phyloP scores from a whole-genome alignment of 2,329 filamentous ascomycete species.

The Aaosphaeria arxii region DNA sequence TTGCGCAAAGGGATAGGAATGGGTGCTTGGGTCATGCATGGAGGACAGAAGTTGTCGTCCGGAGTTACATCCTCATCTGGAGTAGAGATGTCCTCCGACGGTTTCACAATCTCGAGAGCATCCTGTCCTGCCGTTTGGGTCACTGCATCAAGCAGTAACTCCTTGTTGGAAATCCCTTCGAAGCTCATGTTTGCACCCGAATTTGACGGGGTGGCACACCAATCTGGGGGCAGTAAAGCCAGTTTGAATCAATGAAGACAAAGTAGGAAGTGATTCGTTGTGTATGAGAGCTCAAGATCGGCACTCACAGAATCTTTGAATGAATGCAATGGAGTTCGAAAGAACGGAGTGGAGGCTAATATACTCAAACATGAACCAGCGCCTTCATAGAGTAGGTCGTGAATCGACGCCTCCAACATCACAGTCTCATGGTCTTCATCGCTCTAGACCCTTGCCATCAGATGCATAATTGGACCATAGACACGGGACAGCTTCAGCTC shows the following conservation, averaged over 20 bases:
- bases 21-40: background rate
- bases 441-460: no score
- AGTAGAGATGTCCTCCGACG: background rate
- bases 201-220: background rate
- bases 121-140: background rate
- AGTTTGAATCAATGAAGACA: background rate
- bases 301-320: no score
- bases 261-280: no score
- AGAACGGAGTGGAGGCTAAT: no score
- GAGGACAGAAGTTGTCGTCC: background rate
- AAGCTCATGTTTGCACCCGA: background rate
- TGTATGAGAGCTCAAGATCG: no score
- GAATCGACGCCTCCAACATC: no score
- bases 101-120: background rate
- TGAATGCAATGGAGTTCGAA: no score
- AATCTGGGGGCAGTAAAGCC: slow-evolving; percentile 1
- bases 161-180: background rate
- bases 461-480: no score
- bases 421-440: no score
- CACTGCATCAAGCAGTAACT: background rate
- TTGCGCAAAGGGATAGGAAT: background rate
- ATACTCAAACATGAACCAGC: no score
- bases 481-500: no score
- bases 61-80: background rate
- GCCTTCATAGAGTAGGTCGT: no score